A percentile compares a stretch with the other conserved stretches of the same genome.
Evolutionary conservation across 805 yeast species (phyloP).

Genomic region (Saccharomycopsis capsularis): DNA sequence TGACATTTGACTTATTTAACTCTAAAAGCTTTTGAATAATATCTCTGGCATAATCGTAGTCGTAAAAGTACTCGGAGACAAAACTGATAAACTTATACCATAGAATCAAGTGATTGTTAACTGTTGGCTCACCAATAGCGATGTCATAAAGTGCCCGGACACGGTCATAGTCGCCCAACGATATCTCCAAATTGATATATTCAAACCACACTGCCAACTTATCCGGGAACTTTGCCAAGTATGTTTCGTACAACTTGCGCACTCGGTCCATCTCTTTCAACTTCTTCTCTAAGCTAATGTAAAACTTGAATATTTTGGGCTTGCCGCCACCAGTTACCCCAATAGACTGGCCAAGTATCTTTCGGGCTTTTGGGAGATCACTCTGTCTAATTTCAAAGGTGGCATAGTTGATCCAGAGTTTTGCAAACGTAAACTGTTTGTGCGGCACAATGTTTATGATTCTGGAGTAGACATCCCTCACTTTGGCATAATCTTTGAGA

Average conservation of each 20-base stretch:
- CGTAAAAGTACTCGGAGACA: constrained; percentile 45
- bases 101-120: constrained; percentile 25
- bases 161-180: constrained; percentile 62
- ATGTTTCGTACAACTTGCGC: constrained; percentile 62
- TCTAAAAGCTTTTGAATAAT: constrained; percentile 38
- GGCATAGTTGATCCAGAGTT: constrained; percentile 65
- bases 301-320: constrained; percentile 49
- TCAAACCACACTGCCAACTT: constrained; percentile 46
- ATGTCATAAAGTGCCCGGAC: constrained; percentile 55
- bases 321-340: constrained; percentile 52
- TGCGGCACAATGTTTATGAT: constrained; percentile 51
- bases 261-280: constrained; percentile 79
- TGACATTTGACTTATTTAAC: constrained; percentile 29
- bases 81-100: constrained; percentile 44
- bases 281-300: constrained; percentile 59
- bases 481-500: constrained; percentile 34
- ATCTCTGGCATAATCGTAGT: constrained; percentile 48
- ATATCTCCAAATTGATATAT: constrained; percentile 63
- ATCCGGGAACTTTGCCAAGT: constrained; percentile 43
- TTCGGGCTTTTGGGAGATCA: constrained; percentile 49
- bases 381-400: constrained; percentile 66
- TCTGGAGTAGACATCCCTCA: constrained; percentile 46
- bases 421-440: constrained; percentile 54
- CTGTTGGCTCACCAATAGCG: constrained; percentile 33
- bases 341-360: constrained; percentile 61